Percentiles rank a stretch among this genome's conserved stretches.
Conservation (phyloP, 805 yeast genomes). For the Candida orba region DNA sequence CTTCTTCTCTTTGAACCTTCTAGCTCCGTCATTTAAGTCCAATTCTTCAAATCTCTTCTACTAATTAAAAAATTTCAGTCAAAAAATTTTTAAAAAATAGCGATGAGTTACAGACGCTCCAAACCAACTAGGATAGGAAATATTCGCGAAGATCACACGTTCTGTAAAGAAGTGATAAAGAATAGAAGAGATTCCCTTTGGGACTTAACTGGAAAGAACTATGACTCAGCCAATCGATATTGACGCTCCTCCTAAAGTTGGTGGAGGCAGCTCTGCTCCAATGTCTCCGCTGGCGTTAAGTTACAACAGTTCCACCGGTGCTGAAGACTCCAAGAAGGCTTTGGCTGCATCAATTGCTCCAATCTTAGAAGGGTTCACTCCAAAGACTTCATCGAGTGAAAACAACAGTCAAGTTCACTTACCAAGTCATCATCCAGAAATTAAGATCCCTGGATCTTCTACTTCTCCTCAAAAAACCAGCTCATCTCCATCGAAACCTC, state of each 20-base stretch:
- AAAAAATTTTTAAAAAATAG: background rate
- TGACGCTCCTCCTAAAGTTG: constrained; percentile 4
- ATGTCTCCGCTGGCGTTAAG: constrained; percentile 26
- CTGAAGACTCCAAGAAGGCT: constrained; percentile 41
- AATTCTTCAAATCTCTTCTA: background rate
- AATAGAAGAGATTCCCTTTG: no score
- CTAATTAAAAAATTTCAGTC: background rate
- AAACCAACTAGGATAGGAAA: constrained; percentile 1
- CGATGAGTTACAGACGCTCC: background rate
- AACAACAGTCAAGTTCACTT: constrained; percentile 25
- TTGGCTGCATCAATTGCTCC: constrained; percentile 72
- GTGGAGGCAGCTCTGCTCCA: constrained; percentile 15
- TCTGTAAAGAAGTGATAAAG: background rate
- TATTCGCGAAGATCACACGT: background rate
- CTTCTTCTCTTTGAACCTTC: constrained; percentile 4
- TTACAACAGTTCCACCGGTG: constrained; percentile 9
- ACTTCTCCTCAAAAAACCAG: constrained; percentile 13
- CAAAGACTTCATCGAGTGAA: constrained; percentile 56
- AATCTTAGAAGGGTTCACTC: constrained; percentile 63
- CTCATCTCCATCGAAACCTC: constrained; percentile 25
- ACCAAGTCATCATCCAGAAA: constrained; percentile 17
- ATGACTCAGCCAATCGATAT: constrained; percentile 21
- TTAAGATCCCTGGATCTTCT: constrained; percentile 3
- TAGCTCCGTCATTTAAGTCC: background rate
- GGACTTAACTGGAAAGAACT: background rate